Evolutionary conservation across 2,329 filamentous ascomycete species (phyloP).

Genomic region (Lachnellula occidentalis): DNA sequence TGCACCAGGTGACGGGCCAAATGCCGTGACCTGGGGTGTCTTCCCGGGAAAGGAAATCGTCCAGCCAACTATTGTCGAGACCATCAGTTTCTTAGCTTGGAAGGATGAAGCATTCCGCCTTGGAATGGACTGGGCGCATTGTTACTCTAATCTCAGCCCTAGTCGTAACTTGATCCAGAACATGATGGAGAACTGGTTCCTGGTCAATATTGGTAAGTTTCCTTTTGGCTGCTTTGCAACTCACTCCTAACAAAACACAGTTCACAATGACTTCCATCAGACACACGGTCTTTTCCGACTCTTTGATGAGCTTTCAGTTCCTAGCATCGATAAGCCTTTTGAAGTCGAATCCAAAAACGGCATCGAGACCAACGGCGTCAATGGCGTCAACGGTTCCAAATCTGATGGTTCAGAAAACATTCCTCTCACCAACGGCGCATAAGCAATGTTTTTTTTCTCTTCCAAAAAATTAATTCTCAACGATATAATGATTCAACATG

Average conservation of each 20-base stretch:
- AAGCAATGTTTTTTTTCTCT: conserved; percentile 5
- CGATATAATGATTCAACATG: conserved; percentile 31
- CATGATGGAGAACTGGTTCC: conserved; percentile 85
- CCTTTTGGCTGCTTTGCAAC: background rate
- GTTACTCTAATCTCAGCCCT: conserved; percentile 70
- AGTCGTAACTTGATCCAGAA: conserved; percentile 75
- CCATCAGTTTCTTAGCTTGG: conserved; percentile 95
- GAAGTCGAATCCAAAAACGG: conserved; percentile 15
- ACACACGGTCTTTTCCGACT: conserved; percentile 76
- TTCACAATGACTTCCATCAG: conserved; percentile 96
- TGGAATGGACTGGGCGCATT: conserved; percentile 90
- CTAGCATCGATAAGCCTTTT: conserved; percentile 50
- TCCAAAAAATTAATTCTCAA: conserved; percentile 6
- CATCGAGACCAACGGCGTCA: conserved; percentile 10
- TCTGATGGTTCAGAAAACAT: conserved; percentile 11
- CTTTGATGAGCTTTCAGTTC: conserved; percentile 71
- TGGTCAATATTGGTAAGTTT: conserved; percentile 84
- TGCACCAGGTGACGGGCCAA: conserved; percentile 77
- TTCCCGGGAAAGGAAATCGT: conserved; percentile 99
- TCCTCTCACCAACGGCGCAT: conserved; percentile 20
- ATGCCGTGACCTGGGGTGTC: conserved; percentile 98
- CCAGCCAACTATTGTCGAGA: conserved; percentile 99
- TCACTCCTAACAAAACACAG: conserved; percentile 40
- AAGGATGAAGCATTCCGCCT: conserved; percentile 95
- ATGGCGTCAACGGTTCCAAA: conserved; percentile 11